phyloP scores from a whole-genome alignment of 331 rosid genomes.

The Saraca asoca region DNA sequence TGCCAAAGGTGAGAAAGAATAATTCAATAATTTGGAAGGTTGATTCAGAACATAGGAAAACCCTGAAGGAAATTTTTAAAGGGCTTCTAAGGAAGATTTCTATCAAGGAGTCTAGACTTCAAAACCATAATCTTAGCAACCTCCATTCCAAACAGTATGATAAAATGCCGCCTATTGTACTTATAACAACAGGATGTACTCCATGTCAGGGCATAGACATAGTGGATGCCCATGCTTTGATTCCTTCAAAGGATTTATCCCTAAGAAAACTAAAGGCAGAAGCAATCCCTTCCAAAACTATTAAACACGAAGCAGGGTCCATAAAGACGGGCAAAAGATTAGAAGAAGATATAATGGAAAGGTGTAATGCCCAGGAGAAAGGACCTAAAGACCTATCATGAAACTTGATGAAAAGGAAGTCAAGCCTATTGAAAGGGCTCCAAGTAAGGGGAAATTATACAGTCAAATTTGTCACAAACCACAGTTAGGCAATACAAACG shows the following conservation, averaged over 20 bases:
- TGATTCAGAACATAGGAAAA: conserved; percentile 47
- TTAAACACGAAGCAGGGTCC: conserved; percentile 43
- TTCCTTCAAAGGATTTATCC: conserved; percentile 42
- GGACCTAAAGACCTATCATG: conserved; percentile 30
- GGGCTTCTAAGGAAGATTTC: conserved; percentile 55
- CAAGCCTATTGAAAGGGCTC: conserved; percentile 48
- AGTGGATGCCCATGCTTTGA: conserved; percentile 31
- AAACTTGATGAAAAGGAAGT: conserved; percentile 48
- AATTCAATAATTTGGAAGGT: conserved; percentile 37
- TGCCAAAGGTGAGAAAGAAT: conserved; percentile 50
- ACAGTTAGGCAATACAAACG: conserved; percentile 49
- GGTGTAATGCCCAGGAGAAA: conserved; percentile 40
- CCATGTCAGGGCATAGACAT: conserved; percentile 31
- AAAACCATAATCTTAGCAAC: conserved; percentile 26
- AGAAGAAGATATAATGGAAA: conserved; percentile 42
- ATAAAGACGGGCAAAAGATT: conserved; percentile 38
- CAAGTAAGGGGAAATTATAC: conserved; percentile 46
- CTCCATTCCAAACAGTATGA: conserved; percentile 32
- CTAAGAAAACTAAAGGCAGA: conserved; percentile 47
- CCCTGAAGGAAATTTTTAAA: conserved; percentile 72
- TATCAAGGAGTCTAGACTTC: conserved; percentile 42
- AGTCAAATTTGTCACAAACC: conserved; percentile 40
- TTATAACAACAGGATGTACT: conserved; percentile 64
- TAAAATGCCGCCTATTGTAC: conserved; percentile 64
- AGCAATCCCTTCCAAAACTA: conserved; percentile 38